A percentile compares a stretch with the other conserved stretches of the same genome.
These are phyloP conservation scores for Talaromyces albobiverticillius DNA, from an alignment of 2,329 filamentous ascomycete species.

Conservation along the genomic window DNA sequence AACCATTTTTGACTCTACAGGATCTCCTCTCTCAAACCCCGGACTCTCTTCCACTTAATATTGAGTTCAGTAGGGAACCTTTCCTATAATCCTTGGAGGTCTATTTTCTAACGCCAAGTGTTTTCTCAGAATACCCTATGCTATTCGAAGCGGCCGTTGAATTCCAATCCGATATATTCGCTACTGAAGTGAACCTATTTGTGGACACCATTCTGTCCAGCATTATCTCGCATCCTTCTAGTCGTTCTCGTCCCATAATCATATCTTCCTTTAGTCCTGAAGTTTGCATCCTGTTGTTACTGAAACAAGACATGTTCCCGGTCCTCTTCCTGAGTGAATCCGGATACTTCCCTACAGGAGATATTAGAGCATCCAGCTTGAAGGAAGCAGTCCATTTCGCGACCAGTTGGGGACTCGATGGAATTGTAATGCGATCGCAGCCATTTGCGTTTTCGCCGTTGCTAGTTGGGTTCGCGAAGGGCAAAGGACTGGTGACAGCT, in stretches of 20 bases:
- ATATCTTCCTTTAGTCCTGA: conserved; percentile 28
- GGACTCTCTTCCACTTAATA: conserved; percentile 35
- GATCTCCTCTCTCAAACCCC: conserved; percentile 37
- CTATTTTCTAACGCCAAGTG: not conserved
- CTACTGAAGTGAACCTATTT: conserved; percentile 40
- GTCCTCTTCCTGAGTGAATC: conserved; percentile 29
- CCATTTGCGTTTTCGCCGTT: conserved; percentile 35
- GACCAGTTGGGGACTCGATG: conserved; percentile 34
- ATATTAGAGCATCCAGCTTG: conserved; percentile 35
- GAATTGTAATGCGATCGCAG: conserved; percentile 37
- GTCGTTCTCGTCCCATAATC: conserved; percentile 29
- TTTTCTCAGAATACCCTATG: conserved; percentile 44
- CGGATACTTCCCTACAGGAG: conserved; percentile 23
- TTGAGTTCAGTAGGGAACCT: conserved; percentile 36
- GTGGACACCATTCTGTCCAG: conserved; percentile 34
- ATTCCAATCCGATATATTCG: conserved; percentile 31
- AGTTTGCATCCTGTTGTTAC: conserved; percentile 24
- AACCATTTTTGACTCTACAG: conserved; percentile 36
- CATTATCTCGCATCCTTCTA: conserved; percentile 23
- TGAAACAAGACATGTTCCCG: conserved; percentile 23
- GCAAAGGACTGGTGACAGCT: conserved; percentile 23
- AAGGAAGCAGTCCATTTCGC: conserved; percentile 40
- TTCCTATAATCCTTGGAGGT: conserved; percentile 11
- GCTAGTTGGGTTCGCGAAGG: conserved; percentile 34
- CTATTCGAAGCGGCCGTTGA: conserved; percentile 35